Conservation (phyloP, 139 green algal species). For the Ulvella scutata region DNA sequence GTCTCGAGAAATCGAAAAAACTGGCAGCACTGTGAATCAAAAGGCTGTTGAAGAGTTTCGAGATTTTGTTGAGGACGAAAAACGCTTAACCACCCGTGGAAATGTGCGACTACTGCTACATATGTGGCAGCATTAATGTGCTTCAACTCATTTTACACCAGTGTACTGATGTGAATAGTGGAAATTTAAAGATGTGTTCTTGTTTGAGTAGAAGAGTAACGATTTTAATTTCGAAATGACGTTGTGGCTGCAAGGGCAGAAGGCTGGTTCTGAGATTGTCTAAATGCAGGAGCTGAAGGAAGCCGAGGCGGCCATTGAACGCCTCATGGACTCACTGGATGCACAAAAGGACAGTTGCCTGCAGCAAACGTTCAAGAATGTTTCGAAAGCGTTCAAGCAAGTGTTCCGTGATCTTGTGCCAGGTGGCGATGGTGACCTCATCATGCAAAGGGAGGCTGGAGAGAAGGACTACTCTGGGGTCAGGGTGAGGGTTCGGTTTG, state of each 20-base stretch:
- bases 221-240: background rate
- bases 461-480: slow-evolving; percentile 63
- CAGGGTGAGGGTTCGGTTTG: slow-evolving; percentile 53
- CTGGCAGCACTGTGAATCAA: slow-evolving; percentile 74
- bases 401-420: slow-evolving; percentile 88
- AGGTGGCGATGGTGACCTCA: slow-evolving; percentile 50
- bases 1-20: slow-evolving; percentile 48
- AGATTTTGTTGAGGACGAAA: slow-evolving; percentile 80
- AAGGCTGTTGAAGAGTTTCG: slow-evolving; percentile 94
- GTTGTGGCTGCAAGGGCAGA: background rate
- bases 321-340: slow-evolving; percentile 80
- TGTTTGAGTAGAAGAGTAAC: too few relatives aligned
- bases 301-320: slow-evolving; percentile 42
- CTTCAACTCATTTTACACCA: background rate
- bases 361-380: slow-evolving; percentile 93
- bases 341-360: slow-evolving; percentile 93
- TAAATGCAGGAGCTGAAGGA: slow-evolving; percentile 43
- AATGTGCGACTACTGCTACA: background rate
- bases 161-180: slow-evolving; percentile 30
- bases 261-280: slow-evolving; percentile 9
- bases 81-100: slow-evolving; percentile 47
- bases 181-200: too few relatives aligned
- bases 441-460: slow-evolving; percentile 50
- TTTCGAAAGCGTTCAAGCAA: slow-evolving; percentile 87
- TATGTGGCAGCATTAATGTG: background rate